Evolutionary conservation across 192 early-diverging fungal genomes (phyloP), one percentile per base, ranked within the genome.

Genomic region (Coemansia sp.): DNA sequence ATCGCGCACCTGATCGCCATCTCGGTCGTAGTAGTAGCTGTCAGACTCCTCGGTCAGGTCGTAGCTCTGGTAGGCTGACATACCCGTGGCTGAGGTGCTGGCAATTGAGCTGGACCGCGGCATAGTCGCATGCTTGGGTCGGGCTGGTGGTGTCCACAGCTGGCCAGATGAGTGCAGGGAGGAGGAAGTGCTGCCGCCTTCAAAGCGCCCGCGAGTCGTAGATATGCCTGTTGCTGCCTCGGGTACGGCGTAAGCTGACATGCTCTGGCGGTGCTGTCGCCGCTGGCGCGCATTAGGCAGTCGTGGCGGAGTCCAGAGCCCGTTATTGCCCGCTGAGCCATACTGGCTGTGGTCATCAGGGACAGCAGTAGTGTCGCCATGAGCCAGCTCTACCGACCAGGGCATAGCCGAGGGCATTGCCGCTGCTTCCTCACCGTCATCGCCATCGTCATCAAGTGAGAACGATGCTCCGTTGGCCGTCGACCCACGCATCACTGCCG

Each of bases 381-480:
- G 57, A 38, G 57, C 18, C 34, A 24, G 8, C 7, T 9, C 16
- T 8, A 36, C 24, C 24, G 58, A 14, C 55, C 31, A 66, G 14
- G 36, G 65, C 65, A 59, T 45, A 16, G 55, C 37, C 20, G 65
- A 40, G 18, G 38, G 53, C 9, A n/a, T 11, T 6, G 40, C 43
- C n/a, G 60, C n/a, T 5, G 8, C 62, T 14, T 63, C 62, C 5
- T 35, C 60, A 2, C 36, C 50, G 33, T 60, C 46, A 9, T 69
- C 67, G 36, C 48, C 60, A 36, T 79, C 71, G 45, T 71, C 66
- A 36, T 80, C 77, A 28, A 80, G 65, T 9, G 77, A 70, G 62
- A 80, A 80, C 14, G 77, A 64, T 9, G 77, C 77, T 10, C 77
- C 77, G 38, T 74, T 80, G 42, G 72, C 71, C 9, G 77, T 80